Conservation (phyloP, 306 rosid species). For the Crataegus laevigata region DNA sequence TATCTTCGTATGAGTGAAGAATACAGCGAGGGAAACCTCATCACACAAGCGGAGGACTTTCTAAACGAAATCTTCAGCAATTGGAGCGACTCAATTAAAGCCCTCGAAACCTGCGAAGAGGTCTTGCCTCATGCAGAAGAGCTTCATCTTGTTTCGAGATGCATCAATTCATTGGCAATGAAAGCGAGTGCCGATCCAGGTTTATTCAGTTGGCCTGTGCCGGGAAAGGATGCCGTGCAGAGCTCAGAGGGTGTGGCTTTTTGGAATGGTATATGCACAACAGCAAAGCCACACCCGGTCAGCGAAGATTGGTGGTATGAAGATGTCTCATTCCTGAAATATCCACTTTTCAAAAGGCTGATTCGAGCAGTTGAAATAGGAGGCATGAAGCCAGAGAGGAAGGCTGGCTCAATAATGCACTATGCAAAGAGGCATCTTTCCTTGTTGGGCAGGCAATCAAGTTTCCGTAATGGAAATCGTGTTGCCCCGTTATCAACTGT, state of each 20-base stretch:
- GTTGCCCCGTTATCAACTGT: constrained; percentile 25
- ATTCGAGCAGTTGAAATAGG: constrained; percentile 49
- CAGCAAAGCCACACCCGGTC: constrained; percentile 26
- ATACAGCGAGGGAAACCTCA: constrained; percentile 68
- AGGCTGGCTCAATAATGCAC: constrained; percentile 61
- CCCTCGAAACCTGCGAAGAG: constrained; percentile 70
- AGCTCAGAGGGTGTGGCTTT: constrained; percentile 39
- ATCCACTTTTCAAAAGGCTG: constrained; percentile 53
- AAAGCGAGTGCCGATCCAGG: constrained; percentile 67
- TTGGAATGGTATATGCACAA: constrained; percentile 66
- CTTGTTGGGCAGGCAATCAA: constrained; percentile 49
- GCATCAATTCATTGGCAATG: constrained; percentile 66
- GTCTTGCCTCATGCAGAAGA: constrained; percentile 62
- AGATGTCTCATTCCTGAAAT: constrained; percentile 50
- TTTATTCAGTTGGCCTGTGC: constrained; percentile 49
- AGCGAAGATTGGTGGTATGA: constrained; percentile 92
- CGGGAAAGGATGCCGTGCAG: constrained; percentile 24
- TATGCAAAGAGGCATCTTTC: constrained; percentile 65
- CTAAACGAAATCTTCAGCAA: constrained; percentile 51
- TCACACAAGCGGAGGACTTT: constrained; percentile 53
- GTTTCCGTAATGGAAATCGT: constrained; percentile 33
- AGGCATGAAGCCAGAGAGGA: constrained; percentile 52
- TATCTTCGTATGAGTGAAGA: constrained; percentile 71
- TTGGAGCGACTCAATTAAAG: constrained; percentile 73
- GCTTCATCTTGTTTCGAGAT: constrained; percentile 65